Base-by-base conservation (phyloP, 805 yeast species). In the Metschnikowia koreensis region DNA sequence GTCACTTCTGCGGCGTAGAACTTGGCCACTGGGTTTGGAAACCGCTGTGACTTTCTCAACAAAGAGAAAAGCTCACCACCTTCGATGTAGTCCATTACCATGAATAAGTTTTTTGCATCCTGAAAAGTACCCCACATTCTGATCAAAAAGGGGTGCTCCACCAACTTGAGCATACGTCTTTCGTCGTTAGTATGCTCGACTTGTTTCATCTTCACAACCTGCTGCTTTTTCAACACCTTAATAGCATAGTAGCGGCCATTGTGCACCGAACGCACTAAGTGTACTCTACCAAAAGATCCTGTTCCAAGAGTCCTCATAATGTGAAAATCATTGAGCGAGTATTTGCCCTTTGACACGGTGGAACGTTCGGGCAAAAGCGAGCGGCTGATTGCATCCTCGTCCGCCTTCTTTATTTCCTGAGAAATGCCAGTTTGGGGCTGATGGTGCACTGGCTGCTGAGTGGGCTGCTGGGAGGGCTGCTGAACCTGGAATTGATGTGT, bases 61-160 rank as follows among this genome's bases (percentile, higher is more conserved):
- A 81, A 64, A 2, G 82, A 77, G 58, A 81, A 81, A 47, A 81
- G 70, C 65, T 81, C 86, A 27, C 86, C 86, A 26, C 86, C 86
- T 64, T 81, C 86, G 60, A 81, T 81, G 65, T 81, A 81, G 61
- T 81, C 86, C 86, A 81, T 81, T 37, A 81, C 79, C 85, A 81
- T 81, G 56, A 81, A 81, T 51, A 81, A 66, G 57, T 80, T 80
- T 57, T 73, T 74, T 38, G 81, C 70, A 60, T 81, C 86, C 63
- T 81, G 85, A 60, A 77, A 81, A 6, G 85, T 81, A n/a, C 86
- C 86, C 86, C 86, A 81, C 84, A 81, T 81, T 51, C 85, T 64
- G 55, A 80, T 81, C 56, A 81, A 70, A 55, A 81, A 81, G 7
- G 86, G 86, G 60, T 81, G 86, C 56, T 81, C 82, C 11, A 81